Percentiles rank a stretch among this genome's conserved stretches.
Conservation (phyloP, 345 rosid species). For the Acer negundo region DNA sequence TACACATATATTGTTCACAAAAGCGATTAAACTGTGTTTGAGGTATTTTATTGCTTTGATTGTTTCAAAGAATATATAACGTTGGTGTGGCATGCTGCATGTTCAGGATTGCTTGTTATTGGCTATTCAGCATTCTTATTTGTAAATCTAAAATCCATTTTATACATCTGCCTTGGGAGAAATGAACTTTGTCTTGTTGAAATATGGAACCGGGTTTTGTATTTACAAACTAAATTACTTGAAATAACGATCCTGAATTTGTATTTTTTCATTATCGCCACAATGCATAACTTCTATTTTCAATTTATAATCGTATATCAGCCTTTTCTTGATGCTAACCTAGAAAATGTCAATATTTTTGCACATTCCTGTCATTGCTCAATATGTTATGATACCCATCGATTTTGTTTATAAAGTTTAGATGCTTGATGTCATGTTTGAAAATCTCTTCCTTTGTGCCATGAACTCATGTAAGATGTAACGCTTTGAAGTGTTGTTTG, state of each 20-base stretch:
- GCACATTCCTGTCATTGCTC: not conserved
- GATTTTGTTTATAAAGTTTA: not conserved
- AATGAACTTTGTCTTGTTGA: not conserved
- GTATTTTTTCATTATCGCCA: not conserved
- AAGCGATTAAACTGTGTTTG: too few species aligned
- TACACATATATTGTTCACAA: not conserved
- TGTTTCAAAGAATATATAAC: too few species aligned
- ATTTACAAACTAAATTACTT: not conserved
- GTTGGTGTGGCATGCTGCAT: too few species aligned
- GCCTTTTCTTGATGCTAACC: not conserved
- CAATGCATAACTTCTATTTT: not conserved
- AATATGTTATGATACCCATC: not conserved
- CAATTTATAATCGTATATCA: not conserved
- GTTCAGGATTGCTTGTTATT: not conserved
- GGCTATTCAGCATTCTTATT: not conserved
- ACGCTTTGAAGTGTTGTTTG: not conserved
- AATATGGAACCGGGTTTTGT: not conserved
- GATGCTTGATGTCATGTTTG: constrained; percentile 3
- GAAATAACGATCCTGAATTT: constrained; percentile 1
- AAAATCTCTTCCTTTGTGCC: not conserved
- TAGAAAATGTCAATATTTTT: not conserved
- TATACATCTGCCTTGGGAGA: not conserved
- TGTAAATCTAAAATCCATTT: not conserved
- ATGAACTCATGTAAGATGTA: not conserved
- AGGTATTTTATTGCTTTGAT: too few species aligned